Evolutionary conservation across 805 yeast genomes (phyloP).

Genomic region (Teunomyces lycoperdinae): DNA sequence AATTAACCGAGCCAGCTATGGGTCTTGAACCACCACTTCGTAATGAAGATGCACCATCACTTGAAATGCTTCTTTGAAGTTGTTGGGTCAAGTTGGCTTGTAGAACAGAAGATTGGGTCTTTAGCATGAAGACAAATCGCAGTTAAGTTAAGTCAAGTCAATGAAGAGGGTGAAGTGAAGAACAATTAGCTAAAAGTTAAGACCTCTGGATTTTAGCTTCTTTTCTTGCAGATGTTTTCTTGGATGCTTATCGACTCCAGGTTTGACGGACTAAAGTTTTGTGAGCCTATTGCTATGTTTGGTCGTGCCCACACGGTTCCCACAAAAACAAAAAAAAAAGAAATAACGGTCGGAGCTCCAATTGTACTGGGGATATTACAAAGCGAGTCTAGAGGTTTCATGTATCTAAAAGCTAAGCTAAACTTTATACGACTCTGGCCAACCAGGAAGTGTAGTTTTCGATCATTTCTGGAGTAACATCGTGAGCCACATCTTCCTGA

Average conservation of each 20-base stretch:
- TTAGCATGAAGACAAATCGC: slow-evolving; percentile 7
- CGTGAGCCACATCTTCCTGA: slow-evolving; percentile 34
- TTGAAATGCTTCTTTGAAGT: slow-evolving; percentile 8
- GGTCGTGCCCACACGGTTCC: not conserved
- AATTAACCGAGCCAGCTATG: slow-evolving; percentile 26
- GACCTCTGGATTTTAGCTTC: too few species aligned
- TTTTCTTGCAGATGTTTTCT: too few species aligned
- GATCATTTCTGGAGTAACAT: slow-evolving; percentile 33
- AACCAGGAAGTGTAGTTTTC: slow-evolving; percentile 33
- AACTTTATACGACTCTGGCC: slow-evolving; percentile 7
- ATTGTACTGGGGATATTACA: not conserved
- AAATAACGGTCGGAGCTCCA: not conserved
- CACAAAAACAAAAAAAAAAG: not conserved
- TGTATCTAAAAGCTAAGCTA: too few species aligned
- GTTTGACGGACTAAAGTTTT: too few species aligned
- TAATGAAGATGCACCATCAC: slow-evolving; percentile 16
- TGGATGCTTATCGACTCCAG: too few species aligned
- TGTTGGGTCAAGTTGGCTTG: slow-evolving; percentile 12
- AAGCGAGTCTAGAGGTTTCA: too few species aligned
- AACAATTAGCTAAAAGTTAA: too few species aligned
- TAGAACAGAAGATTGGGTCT: slow-evolving; percentile 12
- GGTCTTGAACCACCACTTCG: slow-evolving; percentile 10
- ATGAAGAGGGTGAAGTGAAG: too few species aligned
- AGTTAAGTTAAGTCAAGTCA: not conserved
- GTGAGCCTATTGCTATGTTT: not conserved